Conservation (phyloP, 371 early-diverging fungal genomes). For the Conidiobolus incongruus region DNA sequence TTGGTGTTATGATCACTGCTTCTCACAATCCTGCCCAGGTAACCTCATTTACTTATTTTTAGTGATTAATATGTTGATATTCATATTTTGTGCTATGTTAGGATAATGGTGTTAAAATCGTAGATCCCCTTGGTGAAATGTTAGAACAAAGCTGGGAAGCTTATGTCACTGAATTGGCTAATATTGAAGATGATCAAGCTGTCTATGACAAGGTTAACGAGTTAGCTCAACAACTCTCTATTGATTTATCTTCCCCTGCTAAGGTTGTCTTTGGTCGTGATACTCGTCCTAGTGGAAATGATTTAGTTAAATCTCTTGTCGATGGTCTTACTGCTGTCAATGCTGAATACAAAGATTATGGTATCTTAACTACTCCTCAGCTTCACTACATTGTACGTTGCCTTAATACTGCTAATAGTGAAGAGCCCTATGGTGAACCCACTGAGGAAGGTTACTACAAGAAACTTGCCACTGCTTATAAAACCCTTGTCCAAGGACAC, state of each 20-base stretch:
- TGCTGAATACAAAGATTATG: conserved; percentile 50
- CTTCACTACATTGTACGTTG: conserved; percentile 90
- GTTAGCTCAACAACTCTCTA: conserved; percentile 36
- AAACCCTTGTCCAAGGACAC: conserved; percentile 38
- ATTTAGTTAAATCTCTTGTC: conserved; percentile 53
- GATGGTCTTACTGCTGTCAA: conserved; percentile 56
- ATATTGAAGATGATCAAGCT: conserved; percentile 49
- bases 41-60: conserved; percentile 5
- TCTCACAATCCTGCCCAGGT: conserved; percentile 93
- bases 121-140: conserved; percentile 98
- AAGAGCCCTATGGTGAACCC: conserved; percentile 76
- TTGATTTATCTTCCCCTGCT: conserved; percentile 40
- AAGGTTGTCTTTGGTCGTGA: conserved; percentile 73
- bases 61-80: no score
- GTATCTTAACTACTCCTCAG: conserved; percentile 93
- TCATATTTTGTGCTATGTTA: no score
- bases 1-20: conserved; percentile 99
- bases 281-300: conserved; percentile 82
- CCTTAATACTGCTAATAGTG: conserved; percentile 49
- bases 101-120: conserved; percentile 99
- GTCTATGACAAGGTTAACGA: conserved; percentile 31
- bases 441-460: conserved; percentile 77
- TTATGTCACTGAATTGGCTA: conserved; percentile 79
- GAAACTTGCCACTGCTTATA: conserved; percentile 67
- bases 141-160: conserved; percentile 88